A percentile compares a stretch with the other conserved stretches of the same genome.
phyloP scores from a whole-genome alignment of 805 yeast genomes.

The Lachancea thermotolerans region DNA sequence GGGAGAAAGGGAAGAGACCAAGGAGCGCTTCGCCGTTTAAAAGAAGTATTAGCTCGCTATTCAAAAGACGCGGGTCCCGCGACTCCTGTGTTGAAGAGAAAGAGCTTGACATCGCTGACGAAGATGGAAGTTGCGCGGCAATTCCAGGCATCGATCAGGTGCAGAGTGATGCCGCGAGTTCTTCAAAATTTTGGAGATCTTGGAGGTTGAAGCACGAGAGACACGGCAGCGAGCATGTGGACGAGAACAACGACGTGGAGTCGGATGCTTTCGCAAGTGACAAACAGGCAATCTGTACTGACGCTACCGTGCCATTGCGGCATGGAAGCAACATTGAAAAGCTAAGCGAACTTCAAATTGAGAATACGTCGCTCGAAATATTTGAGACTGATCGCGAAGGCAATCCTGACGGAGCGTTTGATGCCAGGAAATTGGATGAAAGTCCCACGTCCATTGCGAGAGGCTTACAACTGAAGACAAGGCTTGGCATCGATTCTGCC shows the following conservation, averaged over 20 bases:
- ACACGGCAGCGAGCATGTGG: slow-evolving; percentile 4
- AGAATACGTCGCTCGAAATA: background rate
- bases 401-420: background rate
- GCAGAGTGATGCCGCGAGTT: background rate
- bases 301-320: background rate
- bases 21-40: slow-evolving; percentile 12
- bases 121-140: background rate
- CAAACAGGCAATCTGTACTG: background rate
- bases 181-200: slow-evolving; percentile 15
- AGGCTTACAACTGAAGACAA: slow-evolving; percentile 9
- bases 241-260: background rate
- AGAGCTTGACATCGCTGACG: background rate
- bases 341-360: background rate
- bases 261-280: too few species aligned
- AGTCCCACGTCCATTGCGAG: slow-evolving; percentile 16
- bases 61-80: slow-evolving; percentile 11
- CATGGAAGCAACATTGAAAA: background rate
- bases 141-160: too few species aligned
- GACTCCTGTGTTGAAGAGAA: background rate
- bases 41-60: slow-evolving; percentile 14
- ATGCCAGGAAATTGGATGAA: slow-evolving; percentile 5
- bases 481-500: background rate
- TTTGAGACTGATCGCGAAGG: background rate
- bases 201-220: slow-evolving; percentile 11
- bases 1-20: slow-evolving; percentile 8